A percentile compares a stretch with the other conserved stretches of the same genome.
These are phyloP conservation scores for Lasiosphaeris hirsuta DNA, from an alignment of 495 filamentous ascomycete genomes.

Conservation along the genomic window DNA sequence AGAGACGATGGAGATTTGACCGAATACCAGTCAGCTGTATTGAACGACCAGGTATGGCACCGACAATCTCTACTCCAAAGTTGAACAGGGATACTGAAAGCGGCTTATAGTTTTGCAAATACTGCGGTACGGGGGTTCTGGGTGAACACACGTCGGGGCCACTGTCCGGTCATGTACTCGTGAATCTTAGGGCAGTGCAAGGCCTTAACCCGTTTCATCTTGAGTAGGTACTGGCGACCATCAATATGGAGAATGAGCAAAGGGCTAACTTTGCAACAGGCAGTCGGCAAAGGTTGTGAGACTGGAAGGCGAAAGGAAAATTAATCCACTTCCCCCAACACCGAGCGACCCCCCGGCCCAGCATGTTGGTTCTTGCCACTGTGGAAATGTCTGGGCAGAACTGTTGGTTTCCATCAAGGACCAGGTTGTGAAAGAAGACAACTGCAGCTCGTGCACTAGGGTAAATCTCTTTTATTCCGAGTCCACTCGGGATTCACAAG, in stretches of 20 bases:
- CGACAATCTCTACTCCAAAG: neutral
- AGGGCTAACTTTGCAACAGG: neutral
- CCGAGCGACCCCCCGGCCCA: neutral
- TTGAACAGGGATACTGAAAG: neutral
- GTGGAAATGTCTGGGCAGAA: constrained; percentile 14
- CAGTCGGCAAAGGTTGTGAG: neutral
- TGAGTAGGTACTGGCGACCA: constrained; percentile 2
- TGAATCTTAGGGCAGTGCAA: constrained; percentile 17
- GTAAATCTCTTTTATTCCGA: neutral
- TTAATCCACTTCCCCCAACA: neutral
- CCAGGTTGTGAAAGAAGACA: constrained; percentile 18
- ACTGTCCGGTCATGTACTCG: constrained; percentile 7
- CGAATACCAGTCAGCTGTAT: neutral
- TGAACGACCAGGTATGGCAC: constrained; percentile 9
- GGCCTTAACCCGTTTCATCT: constrained; percentile 19
- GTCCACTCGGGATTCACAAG: neutral
- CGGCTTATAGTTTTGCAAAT: constrained; percentile 13
- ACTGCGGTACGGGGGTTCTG: constrained; percentile 17
- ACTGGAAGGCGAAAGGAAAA: neutral
- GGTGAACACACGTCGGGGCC: constrained; percentile 15
- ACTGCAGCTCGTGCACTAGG: constrained; percentile 23
- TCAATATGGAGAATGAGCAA: neutral
- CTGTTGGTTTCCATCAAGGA: constrained; percentile 2
- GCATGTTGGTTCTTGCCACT: constrained; percentile 19
- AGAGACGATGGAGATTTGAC: constrained; percentile 7